These are phyloP conservation scores for Dalbergia cultrata DNA, from an alignment of 306 rosid species.

Conservation along the genomic window DNA sequence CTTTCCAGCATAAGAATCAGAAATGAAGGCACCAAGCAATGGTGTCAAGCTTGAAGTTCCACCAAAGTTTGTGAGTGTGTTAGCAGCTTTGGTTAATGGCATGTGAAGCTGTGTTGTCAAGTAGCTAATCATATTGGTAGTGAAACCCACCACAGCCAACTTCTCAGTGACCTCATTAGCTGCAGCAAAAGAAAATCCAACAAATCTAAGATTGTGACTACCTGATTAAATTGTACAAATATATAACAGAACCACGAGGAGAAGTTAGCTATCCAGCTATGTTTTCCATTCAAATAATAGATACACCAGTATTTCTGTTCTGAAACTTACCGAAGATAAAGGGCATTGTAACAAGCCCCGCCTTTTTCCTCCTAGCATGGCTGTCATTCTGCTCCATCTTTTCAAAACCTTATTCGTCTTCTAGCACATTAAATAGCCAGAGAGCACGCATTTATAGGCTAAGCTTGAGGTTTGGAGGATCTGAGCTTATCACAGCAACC, in stretches of 20 bases:
- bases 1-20: conserved; percentile 82
- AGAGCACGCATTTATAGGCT: conserved; percentile 56
- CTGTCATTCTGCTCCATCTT: conserved; percentile 57
- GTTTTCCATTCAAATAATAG: neutral
- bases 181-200: conserved; percentile 36
- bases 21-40: conserved; percentile 88
- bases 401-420: conserved; percentile 28
- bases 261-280: neutral
- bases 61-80: conserved; percentile 79
- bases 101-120: conserved; percentile 83
- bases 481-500: conserved; percentile 2
- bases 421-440: conserved; percentile 28
- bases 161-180: conserved; percentile 90
- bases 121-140: conserved; percentile 86
- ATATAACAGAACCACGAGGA: neutral
- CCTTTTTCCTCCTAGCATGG: conserved; percentile 60
- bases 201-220: neutral
- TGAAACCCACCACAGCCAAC: conserved; percentile 94
- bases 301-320: neutral
- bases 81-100: conserved; percentile 94
- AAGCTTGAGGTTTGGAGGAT: conserved; percentile 27
- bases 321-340: conserved; percentile 83
- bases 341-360: conserved; percentile 93
- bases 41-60: conserved; percentile 96
- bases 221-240: neutral